Evolutionary conservation across 2,329 filamentous ascomycete genomes (phyloP).

Genomic region (Cytospora leucostoma): DNA sequence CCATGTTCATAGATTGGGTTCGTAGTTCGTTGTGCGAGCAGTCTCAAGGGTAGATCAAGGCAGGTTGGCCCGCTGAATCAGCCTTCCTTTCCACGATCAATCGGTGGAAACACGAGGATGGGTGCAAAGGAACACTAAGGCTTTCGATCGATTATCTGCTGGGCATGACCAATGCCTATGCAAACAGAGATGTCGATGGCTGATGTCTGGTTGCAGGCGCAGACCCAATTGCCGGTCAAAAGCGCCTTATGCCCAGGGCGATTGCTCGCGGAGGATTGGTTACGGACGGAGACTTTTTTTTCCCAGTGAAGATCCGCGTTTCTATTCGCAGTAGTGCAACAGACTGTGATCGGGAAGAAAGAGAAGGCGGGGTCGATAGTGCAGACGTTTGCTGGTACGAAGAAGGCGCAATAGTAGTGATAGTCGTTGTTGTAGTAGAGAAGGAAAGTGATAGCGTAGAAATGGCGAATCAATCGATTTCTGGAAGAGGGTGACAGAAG

Average conservation of each 20-base stretch:
- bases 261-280: neutral
- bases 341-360: neutral
- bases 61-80: constrained; percentile 1
- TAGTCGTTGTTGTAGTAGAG: neutral
- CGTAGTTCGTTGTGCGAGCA: neutral
- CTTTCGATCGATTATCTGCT: constrained; percentile 1
- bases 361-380: neutral
- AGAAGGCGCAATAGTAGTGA: neutral
- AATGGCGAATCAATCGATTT: neutral
- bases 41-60: neutral
- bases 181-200: constrained; percentile 2
- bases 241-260: neutral
- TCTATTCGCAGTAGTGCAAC: neutral
- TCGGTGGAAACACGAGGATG: constrained; percentile 1
- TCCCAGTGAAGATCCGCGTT: neutral
- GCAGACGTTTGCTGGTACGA: neutral
- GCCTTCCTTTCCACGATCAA: constrained; percentile 1
- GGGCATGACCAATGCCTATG: constrained; percentile 8
- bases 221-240: constrained; percentile 4
- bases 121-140: constrained; percentile 1
- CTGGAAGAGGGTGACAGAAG: neutral
- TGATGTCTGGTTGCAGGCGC: constrained; percentile 3
- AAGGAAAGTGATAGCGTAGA: neutral
- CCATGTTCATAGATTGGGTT: constrained; percentile 16
- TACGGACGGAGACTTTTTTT: constrained; percentile 3